Evolutionary conservation across 139 green algal genomes (phyloP).

Genomic region (Chlamydomonas urium): DNA sequence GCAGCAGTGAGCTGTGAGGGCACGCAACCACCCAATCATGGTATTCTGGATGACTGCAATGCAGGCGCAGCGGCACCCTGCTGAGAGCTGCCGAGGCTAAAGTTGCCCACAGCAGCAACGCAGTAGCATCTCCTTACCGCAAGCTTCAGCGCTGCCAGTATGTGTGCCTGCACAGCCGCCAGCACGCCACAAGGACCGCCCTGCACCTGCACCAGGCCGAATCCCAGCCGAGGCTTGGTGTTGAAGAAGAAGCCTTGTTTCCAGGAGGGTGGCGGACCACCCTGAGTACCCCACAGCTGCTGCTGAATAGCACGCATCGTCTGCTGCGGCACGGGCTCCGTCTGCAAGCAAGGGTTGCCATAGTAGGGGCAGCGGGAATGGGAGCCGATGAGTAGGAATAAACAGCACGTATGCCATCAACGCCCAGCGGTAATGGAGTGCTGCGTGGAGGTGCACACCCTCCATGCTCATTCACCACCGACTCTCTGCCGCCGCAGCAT

Average conservation of each 20-base stretch:
- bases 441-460: not conserved
- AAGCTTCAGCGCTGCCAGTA: slow-evolving; percentile 33
- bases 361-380: not conserved
- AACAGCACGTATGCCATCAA: not conserved
- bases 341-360: not conserved
- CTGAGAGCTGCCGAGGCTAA: too few relatives aligned
- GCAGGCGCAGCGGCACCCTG: too few relatives aligned
- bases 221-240: slow-evolving; percentile 24
- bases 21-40: too few relatives aligned
- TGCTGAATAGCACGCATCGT: slow-evolving; percentile 5
- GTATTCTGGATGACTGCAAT: too few relatives aligned
- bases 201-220: slow-evolving; percentile 47
- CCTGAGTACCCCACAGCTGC: slow-evolving; percentile 43
- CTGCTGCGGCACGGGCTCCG: slow-evolving; percentile 11
- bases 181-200: slow-evolving; percentile 54
- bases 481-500: too few relatives aligned
- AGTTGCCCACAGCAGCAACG: too few relatives aligned
- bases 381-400: not conserved
- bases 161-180: slow-evolving; percentile 44
- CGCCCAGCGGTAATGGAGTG: not conserved
- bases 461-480: too few relatives aligned
- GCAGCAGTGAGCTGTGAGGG: too few relatives aligned
- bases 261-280: slow-evolving; percentile 39
- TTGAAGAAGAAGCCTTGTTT: slow-evolving; percentile 58
- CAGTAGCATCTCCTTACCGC: too few relatives aligned